Evolutionary conservation across 768 basidiomycete species (phyloP).

Genomic region (Lentinula guzmanii): DNA sequence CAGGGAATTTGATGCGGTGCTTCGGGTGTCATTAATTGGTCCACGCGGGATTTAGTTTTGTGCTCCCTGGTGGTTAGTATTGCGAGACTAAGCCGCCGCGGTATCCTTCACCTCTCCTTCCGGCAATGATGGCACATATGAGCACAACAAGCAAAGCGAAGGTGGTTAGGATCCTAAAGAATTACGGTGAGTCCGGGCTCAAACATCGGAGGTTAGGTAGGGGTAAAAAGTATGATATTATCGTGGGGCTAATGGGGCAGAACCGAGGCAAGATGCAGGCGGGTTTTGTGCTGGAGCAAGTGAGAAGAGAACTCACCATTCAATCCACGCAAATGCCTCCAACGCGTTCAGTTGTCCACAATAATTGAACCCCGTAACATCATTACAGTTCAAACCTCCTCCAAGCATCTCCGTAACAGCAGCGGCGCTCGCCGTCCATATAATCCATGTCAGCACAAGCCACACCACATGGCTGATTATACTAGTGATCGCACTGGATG

Average conservation of each 20-base stretch:
- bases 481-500: constrained; percentile 49
- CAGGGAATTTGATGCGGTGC: no score
- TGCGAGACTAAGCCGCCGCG: constrained; percentile 39
- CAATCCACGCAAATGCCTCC: constrained; percentile 70
- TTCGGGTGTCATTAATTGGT: no score
- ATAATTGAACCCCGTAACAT: constrained; percentile 42
- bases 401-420: constrained; percentile 61
- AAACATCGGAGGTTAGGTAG: no score
- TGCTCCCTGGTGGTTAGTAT: background rate
- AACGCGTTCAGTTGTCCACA: constrained; percentile 76
- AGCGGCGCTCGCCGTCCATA: constrained; percentile 73
- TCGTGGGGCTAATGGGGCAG: no score
- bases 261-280: no score
- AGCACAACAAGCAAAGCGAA: constrained; percentile 54
- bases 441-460: constrained; percentile 23
- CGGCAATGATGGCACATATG: constrained; percentile 51
- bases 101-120: constrained; percentile 63
- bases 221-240: no score
- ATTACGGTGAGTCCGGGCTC: background rate
- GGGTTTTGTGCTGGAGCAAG: background rate
- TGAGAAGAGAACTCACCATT: constrained; percentile 37
- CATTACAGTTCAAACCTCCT: constrained; percentile 60
- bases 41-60: no score
- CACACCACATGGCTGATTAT: constrained; percentile 54
- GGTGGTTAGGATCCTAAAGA: constrained; percentile 58